Base-by-base conservation (phyloP, 2,329 filamentous ascomycete genomes). In the Fusarium sp. region DNA sequence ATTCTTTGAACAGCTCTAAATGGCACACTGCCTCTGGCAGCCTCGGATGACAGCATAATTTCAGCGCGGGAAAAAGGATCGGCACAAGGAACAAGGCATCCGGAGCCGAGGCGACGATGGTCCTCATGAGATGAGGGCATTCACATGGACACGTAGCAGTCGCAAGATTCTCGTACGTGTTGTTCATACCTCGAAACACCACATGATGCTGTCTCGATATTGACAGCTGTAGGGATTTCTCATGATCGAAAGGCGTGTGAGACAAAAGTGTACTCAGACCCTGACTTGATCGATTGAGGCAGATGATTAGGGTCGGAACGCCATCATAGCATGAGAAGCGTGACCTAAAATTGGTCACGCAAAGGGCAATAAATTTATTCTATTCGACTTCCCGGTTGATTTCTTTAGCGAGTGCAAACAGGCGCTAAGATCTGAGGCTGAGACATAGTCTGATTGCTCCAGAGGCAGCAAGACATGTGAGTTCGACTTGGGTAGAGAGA, bases 221-320 rank as follows among this genome's bases (percentile, higher is more conserved):
- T 45, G 36, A 57, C 45, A 59, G 55, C 39, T 38, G 52, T 41
- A 44, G 41, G 38, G n/a, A 44, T 54, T 56, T 44, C 59, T 35
- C 59, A 66, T 62, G 59, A 70, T 63, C 64, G 56, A 49, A 65
- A 72, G 68, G 72, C 56, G 72, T 63, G 59, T 67, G 60, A 77
- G 56, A 62, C 63, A 66, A 24, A 33, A 44, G n/a, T 70, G 73
- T 75, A 72, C 73, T 75, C 62, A 58, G 65, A 70, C 73, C 69
- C 64, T 75, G 58, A 70, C 31, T 51, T 61, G 63, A 54, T 62
- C 58, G 71, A 76, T 73, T 75, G 76, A 77, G 54, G 76, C 76
- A 74, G 76, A 76, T 77, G 76, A 78, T 78, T 76, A 66, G 70
- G 76, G 64, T 74, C 60, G 44, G 67, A 66, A 57, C 41, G 56